Percentiles rank a stretch among this genome's conserved stretches.
Evolutionary conservation across 2,329 filamentous ascomycete genomes (phyloP).

Genomic region (Sclerotinia nivalis): DNA sequence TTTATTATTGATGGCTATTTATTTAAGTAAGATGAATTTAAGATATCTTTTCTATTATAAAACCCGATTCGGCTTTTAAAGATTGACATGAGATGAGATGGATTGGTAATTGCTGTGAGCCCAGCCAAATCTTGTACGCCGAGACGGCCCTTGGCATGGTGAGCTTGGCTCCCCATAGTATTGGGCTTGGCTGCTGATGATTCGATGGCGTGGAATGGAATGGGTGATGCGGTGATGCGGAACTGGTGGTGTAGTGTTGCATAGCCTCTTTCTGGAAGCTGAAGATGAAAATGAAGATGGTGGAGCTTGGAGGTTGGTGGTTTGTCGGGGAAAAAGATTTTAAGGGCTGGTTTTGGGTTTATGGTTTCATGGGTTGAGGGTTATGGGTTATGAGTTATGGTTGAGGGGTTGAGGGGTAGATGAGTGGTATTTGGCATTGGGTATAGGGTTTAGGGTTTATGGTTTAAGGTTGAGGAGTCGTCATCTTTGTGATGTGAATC

Average conservation of each 20-base stretch:
- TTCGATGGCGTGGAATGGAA: background rate
- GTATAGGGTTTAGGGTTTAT: no score
- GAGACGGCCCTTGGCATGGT: background rate
- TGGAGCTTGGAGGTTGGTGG: background rate
- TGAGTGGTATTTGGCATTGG: no score
- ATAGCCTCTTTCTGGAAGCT: constrained; percentile 4
- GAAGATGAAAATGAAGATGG: background rate
- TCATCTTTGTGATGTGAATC: no score
- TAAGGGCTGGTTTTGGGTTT: background rate
- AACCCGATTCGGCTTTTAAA: background rate
- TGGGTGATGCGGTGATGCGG: no score
- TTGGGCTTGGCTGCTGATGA: constrained; percentile 1
- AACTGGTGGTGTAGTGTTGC: background rate
- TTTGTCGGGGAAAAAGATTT: background rate
- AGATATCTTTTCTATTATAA: background rate
- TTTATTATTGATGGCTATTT: background rate
- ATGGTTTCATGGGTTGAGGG: background rate
- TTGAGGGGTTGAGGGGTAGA: background rate
- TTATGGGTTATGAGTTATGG: no score
- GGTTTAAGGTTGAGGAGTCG: no score
- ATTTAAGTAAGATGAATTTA: background rate
- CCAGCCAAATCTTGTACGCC: background rate
- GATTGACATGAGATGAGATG: background rate
- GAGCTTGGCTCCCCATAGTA: constrained; percentile 1
- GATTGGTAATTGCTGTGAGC: background rate